Conservation (phyloP, 2,329 filamentous ascomycete species). For the Diaporthe helianthi region DNA sequence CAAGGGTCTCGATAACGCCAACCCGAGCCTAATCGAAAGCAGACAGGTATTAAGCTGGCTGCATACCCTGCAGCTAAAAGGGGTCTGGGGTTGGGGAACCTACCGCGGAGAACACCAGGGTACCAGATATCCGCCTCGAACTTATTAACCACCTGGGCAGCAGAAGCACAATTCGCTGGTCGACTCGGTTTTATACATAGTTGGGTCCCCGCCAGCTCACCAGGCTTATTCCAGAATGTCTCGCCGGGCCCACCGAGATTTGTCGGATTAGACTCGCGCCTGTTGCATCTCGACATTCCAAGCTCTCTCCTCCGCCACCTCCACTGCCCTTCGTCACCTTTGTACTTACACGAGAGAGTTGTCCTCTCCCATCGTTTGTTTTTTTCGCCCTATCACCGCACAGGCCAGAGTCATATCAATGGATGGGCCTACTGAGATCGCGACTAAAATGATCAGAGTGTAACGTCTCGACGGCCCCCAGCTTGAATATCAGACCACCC, state of each 20-base stretch:
- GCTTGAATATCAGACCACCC: slow-evolving; percentile 11
- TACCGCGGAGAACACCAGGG: slow-evolving; percentile 1
- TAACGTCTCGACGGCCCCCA: slow-evolving; percentile 21
- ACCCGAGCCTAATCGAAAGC: slow-evolving; percentile 11
- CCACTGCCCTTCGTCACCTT: neutral
- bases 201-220: slow-evolving; percentile 16
- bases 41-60: slow-evolving; percentile 20
- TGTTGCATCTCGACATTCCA: neutral
- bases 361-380: neutral
- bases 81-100: slow-evolving; percentile 22
- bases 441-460: slow-evolving; percentile 1
- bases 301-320: neutral
- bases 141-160: slow-evolving; percentile 1
- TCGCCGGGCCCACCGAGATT: slow-evolving; percentile 6
- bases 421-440: neutral
- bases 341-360: neutral
- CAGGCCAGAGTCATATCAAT: neutral
- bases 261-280: slow-evolving; percentile 7
- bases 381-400: neutral
- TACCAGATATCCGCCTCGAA: slow-evolving; percentile 16
- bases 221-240: slow-evolving; percentile 17
- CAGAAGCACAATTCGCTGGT: slow-evolving; percentile 15
- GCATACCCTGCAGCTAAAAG: slow-evolving; percentile 23
- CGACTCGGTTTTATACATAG: slow-evolving; percentile 13
- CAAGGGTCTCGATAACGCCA: slow-evolving; percentile 26